Percentiles rank a stretch among this genome's conserved stretches.
Conservation (phyloP, 352 stramenopile species). For the Salisapilia sapeloensis region DNA sequence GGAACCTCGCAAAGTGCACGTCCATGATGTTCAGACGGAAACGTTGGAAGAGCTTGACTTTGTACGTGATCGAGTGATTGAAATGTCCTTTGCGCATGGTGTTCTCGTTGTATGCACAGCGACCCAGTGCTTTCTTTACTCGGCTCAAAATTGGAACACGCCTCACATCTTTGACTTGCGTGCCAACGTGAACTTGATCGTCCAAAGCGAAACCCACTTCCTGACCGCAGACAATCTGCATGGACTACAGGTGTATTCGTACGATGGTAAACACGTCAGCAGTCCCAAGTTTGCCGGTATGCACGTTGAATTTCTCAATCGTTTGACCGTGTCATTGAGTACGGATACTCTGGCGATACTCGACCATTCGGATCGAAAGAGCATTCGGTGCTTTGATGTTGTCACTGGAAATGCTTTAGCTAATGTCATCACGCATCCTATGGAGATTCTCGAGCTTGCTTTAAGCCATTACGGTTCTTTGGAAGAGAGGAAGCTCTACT, state of each 20-base stretch:
- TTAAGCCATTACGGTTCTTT: slow-evolving; percentile 63
- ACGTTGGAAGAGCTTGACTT: slow-evolving; percentile 87
- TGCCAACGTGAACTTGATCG: slow-evolving; percentile 69
- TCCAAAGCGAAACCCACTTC: slow-evolving; percentile 81
- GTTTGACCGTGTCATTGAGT: slow-evolving; percentile 70
- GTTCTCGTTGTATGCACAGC: slow-evolving; percentile 86
- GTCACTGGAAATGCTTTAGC: slow-evolving; percentile 66
- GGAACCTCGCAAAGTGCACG: slow-evolving; percentile 74
- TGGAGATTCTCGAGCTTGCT: slow-evolving; percentile 69
- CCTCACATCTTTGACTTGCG: slow-evolving; percentile 87
- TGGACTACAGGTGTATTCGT: slow-evolving; percentile 84
- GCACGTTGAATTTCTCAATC: slow-evolving; percentile 78
- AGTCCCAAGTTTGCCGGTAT: slow-evolving; percentile 76
- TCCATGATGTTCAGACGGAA: slow-evolving; percentile 82
- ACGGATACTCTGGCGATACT: slow-evolving; percentile 79
- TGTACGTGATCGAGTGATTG: slow-evolving; percentile 79
- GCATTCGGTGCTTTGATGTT: slow-evolving; percentile 81
- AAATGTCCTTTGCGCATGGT: slow-evolving; percentile 84
- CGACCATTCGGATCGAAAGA: slow-evolving; percentile 80
- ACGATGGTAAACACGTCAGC: slow-evolving; percentile 83
- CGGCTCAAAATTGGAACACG: slow-evolving; percentile 83
- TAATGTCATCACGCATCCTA: slow-evolving; percentile 34
- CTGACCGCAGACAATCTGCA: slow-evolving; percentile 81
- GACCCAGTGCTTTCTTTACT: slow-evolving; percentile 89
- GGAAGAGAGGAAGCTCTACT: slow-evolving; percentile 71